phyloP scores from a whole-genome alignment of 306 rosid genomes.

The Cucurbita moschata region DNA sequence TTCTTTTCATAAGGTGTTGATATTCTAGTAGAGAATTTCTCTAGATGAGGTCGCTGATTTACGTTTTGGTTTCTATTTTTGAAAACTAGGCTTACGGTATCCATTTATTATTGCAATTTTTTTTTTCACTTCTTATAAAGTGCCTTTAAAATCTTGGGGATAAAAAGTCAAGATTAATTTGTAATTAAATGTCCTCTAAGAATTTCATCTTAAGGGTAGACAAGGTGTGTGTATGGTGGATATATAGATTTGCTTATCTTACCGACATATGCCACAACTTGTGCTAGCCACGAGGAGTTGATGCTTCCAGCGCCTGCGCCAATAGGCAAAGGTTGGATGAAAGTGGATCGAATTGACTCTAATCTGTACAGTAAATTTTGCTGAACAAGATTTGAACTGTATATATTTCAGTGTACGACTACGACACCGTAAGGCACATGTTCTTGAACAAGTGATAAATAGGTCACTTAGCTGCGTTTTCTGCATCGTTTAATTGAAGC shows the following conservation, averaged over 20 bases:
- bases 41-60: not conserved
- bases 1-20: not conserved
- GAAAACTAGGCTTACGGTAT: not conserved
- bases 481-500: constrained; percentile 21
- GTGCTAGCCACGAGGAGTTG: not conserved
- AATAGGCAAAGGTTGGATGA: not conserved
- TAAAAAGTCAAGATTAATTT: not conserved
- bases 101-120: not conserved
- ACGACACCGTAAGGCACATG: not conserved
- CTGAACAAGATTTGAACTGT: not conserved
- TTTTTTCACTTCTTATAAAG: not conserved
- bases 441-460: not conserved
- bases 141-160: not conserved
- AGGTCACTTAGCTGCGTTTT: not conserved
- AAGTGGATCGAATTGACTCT: not conserved
- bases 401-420: not conserved
- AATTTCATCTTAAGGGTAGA: not conserved
- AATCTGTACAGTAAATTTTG: not conserved
- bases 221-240: not conserved
- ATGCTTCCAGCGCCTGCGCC: not conserved
- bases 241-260: not conserved
- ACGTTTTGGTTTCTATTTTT: not conserved
- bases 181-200: not conserved
- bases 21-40: not conserved
- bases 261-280: not conserved